Evolutionary conservation across 805 yeast genomes (phyloP).

Genomic region (Candida palmyrensis): DNA sequence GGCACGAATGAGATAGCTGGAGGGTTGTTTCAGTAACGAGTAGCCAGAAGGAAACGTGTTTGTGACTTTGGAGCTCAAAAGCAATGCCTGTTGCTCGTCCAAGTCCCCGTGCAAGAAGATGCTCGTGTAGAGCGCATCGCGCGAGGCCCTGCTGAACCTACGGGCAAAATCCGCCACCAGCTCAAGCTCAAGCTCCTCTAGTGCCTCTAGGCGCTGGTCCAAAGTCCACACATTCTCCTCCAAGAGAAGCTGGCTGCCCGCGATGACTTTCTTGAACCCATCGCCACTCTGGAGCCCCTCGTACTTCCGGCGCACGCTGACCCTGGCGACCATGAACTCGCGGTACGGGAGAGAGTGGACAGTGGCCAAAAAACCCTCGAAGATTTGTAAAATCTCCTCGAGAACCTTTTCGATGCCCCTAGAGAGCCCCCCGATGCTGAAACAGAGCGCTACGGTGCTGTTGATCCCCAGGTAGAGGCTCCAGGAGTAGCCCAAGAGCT

Average conservation of each 20-base stretch:
- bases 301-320: constrained; percentile 43
- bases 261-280: constrained; percentile 44
- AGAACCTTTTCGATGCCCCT: constrained; percentile 34
- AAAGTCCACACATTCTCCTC: constrained; percentile 55
- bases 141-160: constrained; percentile 18
- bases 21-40: too few species aligned
- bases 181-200: constrained; percentile 44
- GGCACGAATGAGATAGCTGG: background rate
- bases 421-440: constrained; percentile 52
- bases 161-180: constrained; percentile 25
- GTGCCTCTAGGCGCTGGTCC: constrained; percentile 49
- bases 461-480: constrained; percentile 49
- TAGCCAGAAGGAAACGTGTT: background rate
- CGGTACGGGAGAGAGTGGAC: constrained; percentile 25
- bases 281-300: constrained; percentile 33
- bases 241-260: constrained; percentile 46
- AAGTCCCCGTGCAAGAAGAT: constrained; percentile 50
- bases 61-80: constrained; percentile 7
- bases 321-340: constrained; percentile 41
- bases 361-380: background rate
- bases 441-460: constrained; percentile 51
- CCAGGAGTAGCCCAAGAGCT: constrained; percentile 53
- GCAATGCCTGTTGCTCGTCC: constrained; percentile 10
- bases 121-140: constrained; percentile 26
- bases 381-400: constrained; percentile 18